Percentiles rank a stretch among this genome's conserved stretches.
These are phyloP conservation scores for Sesbania bispinosa DNA, from an alignment of 306 rosid genomes.

Conservation along the genomic window DNA sequence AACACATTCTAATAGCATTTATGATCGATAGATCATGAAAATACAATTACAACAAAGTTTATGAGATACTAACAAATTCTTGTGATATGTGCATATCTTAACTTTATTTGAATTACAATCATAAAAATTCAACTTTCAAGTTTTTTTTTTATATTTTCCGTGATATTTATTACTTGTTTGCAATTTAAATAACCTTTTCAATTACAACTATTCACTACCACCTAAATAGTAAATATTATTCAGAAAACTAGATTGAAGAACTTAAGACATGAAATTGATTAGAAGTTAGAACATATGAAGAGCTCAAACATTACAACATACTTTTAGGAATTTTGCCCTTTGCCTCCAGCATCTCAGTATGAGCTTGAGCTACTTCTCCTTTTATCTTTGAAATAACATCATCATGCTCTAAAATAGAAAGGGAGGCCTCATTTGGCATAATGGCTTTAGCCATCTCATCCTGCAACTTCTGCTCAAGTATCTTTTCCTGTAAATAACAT, in stretches of 20 bases:
- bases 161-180: neutral
- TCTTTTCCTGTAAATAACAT: slow-evolving; percentile 27
- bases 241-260: neutral
- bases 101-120: too few relatives aligned
- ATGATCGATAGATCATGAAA: too few relatives aligned
- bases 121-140: neutral
- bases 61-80: too few relatives aligned
- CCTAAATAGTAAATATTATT: neutral
- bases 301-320: slow-evolving; percentile 26
- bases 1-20: neutral
- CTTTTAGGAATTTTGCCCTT: slow-evolving; percentile 41
- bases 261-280: neutral
- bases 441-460: slow-evolving; percentile 41
- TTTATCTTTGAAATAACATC: slow-evolving; percentile 37
- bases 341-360: slow-evolving; percentile 46
- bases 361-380: slow-evolving; percentile 53
- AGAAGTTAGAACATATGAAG: neutral
- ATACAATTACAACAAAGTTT: too few relatives aligned
- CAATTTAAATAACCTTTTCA: neutral
- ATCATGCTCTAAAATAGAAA: slow-evolving; percentile 21
- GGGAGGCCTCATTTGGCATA: slow-evolving; percentile 17
- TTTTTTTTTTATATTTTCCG: neutral
- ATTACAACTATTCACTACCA: neutral
- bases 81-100: too few relatives aligned
- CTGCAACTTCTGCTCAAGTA: slow-evolving; percentile 23